Evolutionary conservation across 208 protist species (phyloP), one percentile per base, ranked within the genome.

Genomic region (Leptomonas pyrrhocoris): DNA sequence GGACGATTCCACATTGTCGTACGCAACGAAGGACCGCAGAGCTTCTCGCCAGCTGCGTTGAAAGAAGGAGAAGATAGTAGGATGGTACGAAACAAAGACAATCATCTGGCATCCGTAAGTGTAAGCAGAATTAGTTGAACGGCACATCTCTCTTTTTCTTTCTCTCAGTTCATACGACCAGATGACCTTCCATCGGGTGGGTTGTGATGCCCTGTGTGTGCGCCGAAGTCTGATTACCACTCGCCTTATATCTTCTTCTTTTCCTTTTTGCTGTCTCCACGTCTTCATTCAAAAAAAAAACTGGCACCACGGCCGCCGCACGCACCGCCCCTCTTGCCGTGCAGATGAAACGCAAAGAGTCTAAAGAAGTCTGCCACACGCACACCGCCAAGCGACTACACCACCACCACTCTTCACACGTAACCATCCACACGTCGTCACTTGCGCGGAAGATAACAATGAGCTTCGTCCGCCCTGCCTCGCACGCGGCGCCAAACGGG

Each of bases 391-490:
- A 31, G n/a, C n/a, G n/a, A n/a, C n/a, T n/a, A 2, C 11, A 42
- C 8, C 19, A 2, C 12, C 16, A n/a, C 12, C 38, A 28, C 48
- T 70, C 59, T 43, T 25, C 58, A 38, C 25, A n/a, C 38, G 38
- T 13, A 42, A 6, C 13, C 38, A 13, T 13, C 38, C 38, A 42
- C 51, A 45, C 55, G 28, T 31, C 19, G 19, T 56, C 25, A 13
- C 2, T 60, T 36, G 13, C 46, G 6, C 23, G 46, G 28, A 31
- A 40, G 23, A 13, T 68, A 25, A 1, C 1, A 15, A 94, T 95
- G 86, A 66, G 73, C 30, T 94, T 92, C 68, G 73, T 73, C 19
- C 84, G 91, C 9, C 50, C 65, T 16, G 91, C 91, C 57, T 81
- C 83, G 11, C 91, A 94, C 60, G 84, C 88, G 2, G 86, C 66